Evolutionary conservation across 2,329 filamentous ascomycete genomes (phyloP), one percentile per base, ranked within the genome.

Genomic region (Fusarium lyarnte): DNA sequence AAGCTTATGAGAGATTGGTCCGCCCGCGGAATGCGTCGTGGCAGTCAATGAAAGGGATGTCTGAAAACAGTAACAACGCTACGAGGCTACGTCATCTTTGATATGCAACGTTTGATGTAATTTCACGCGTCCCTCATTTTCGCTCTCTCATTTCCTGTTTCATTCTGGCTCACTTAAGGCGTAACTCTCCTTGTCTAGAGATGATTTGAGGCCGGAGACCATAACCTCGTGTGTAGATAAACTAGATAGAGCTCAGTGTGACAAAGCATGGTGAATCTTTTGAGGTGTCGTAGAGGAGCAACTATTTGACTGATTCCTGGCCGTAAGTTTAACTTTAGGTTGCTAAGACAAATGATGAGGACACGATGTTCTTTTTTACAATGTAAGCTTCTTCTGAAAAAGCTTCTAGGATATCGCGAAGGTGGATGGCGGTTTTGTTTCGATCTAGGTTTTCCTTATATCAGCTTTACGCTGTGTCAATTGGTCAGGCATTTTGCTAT

Each of bases 21-120:
- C 23, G 33, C 23, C 49, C 49, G 49, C 49, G 49, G 33, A 53
- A 39, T 53, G 49, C 49, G 49, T 53, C 23, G 49, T 53, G 33
- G 21, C 33, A 27, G 9, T n/a, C 23, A 27, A 11, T n/a, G 8
- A 39, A 17, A 27, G 23, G 49, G 9, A 52, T 25, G 23, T 9
- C 13, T 16, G 9, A 5, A 9, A 36, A 52, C 31, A 16, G 7
- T 33, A 16, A 6, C 33, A 33, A 33, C 33, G 2, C 31, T 21
- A 2, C 2, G 17, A 1, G 6, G 47, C 49, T 39, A 53, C 33
- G 49, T 53, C 49, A 53, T 53, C 10, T 12, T 4, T n/a, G 33
- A n/a, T n/a, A 39, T 53, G 49, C 19, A 27, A 39, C 33, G 33
- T 3, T 17, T 17, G 23, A 27, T 53, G 49, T 27, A 38, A 27